phyloP scores from a whole-genome alignment of 75 land plant species.

The Pseudotsuga menziesii region DNA sequence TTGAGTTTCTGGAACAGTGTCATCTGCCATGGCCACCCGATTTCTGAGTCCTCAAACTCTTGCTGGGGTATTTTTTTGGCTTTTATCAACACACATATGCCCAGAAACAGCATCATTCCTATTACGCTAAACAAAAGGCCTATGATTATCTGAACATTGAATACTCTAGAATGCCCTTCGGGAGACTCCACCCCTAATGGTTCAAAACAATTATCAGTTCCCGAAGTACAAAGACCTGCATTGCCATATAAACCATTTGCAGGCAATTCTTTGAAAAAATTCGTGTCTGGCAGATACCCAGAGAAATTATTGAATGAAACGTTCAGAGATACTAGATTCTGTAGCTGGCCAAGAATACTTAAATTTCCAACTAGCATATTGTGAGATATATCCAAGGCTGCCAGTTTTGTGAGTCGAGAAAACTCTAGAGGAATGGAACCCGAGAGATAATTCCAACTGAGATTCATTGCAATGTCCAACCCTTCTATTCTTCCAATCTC shows the following conservation, averaged over 20 bases:
- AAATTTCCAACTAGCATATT: slow-evolving; percentile 68
- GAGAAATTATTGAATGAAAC: slow-evolving; percentile 75
- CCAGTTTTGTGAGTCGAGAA: slow-evolving; percentile 43
- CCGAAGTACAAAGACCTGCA: slow-evolving; percentile 55
- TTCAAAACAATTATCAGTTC: slow-evolving; percentile 26
- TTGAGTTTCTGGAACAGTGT: slow-evolving; percentile 77
- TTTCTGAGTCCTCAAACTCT: slow-evolving; percentile 26
- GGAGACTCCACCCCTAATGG: background rate
- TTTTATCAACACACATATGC: slow-evolving; percentile 4
- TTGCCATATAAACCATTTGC: slow-evolving; percentile 54
- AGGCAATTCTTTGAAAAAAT: slow-evolving; percentile 70
- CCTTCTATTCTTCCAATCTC: slow-evolving; percentile 58
- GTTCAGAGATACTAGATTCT: slow-evolving; percentile 73
- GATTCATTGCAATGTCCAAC: slow-evolving; percentile 65
- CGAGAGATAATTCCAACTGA: slow-evolving; percentile 62
- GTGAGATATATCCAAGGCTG: slow-evolving; percentile 65
- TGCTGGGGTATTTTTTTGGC: background rate
- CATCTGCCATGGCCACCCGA: slow-evolving; percentile 75
- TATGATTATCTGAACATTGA: slow-evolving; percentile 3
- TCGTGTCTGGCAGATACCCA: slow-evolving; percentile 63
- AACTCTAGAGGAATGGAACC: slow-evolving; percentile 67
- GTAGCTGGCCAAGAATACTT: slow-evolving; percentile 36
- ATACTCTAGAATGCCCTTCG: background rate
- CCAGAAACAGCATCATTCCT: background rate
- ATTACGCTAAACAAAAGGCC: slow-evolving; percentile 4